phyloP scores from a whole-genome alignment of 495 filamentous ascomycete genomes.

The Diplogelasinospora grovesii region DNA sequence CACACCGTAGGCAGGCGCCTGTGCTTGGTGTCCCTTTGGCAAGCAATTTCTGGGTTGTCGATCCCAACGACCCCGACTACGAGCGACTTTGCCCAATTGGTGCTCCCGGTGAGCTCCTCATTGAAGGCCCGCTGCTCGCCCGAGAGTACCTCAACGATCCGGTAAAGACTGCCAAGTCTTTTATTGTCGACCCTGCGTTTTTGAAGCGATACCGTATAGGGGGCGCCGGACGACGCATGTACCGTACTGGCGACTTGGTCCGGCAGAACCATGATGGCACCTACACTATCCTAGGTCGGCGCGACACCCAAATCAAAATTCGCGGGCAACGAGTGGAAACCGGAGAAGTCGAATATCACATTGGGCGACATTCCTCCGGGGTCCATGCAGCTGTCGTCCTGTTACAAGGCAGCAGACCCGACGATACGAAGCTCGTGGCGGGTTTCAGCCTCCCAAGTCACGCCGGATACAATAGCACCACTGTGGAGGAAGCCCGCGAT shows the following conservation, averaged over 20 bases:
- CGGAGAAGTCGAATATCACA: conserved; percentile 27
- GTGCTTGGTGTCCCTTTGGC: too few relatives aligned
- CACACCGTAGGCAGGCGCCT: too few relatives aligned
- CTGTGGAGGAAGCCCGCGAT: conserved; percentile 4
- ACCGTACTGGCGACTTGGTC: conserved; percentile 49
- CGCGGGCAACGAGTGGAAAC: conserved; percentile 34
- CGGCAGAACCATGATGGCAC: conserved; percentile 39
- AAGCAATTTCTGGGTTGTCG: conserved; percentile 56
- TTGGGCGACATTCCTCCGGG: conserved; percentile 9
- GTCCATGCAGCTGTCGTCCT: conserved; percentile 26
- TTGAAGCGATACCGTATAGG: conserved; percentile 31
- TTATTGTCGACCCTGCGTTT: conserved; percentile 19
- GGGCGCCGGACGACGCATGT: conserved; percentile 19
- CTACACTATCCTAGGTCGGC: conserved; percentile 24
- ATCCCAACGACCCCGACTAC: conserved; percentile 42
- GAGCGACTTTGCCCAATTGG: conserved; percentile 46
- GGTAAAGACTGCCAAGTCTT: conserved; percentile 28
- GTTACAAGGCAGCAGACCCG: conserved; percentile 6
- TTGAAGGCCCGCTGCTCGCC: conserved; percentile 36
- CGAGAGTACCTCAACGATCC: conserved; percentile 38
- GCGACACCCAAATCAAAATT: conserved; percentile 38
- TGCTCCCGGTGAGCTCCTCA: conserved; percentile 35
- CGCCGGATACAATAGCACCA: neutral
- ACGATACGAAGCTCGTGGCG: conserved; percentile 9
- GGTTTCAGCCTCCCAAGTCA: conserved; percentile 12